Evolutionary conservation across 805 yeast genomes (phyloP), one percentile per base, ranked within the genome.

Genomic region (Yarrowia sp.): DNA sequence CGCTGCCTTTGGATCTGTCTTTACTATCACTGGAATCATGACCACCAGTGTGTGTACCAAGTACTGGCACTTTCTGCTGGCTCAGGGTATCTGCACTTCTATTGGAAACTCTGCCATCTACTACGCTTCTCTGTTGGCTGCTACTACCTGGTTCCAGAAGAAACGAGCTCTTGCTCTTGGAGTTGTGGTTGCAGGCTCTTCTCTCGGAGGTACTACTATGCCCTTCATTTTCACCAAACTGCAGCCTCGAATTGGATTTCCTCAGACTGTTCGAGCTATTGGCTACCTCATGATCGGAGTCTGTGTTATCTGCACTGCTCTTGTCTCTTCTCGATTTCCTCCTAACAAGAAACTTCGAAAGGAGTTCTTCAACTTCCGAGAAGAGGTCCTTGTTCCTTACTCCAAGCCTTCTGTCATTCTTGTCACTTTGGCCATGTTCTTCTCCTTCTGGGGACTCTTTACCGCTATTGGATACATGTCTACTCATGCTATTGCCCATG

Each of bases 111-210:
- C 79, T 13, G 64, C 75, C 48, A 69, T 86, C 5, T 79, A 83
- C 72, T 81, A 83, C 14, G 89, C 90, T 0, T 72, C 81, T 28
- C 64, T 58, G 9, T n/a, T 58, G 10, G 84, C 81, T 8, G 74
- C 85, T 3, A 81, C 86, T 47, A 92, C 88, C 68, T 87, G 87
- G 84, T 88, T 87, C 69, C 72, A 76, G 65, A 76, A 74, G 28
- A 82, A 80, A 65, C 78, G 90, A 66, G 90, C 87, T 0, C 71
- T 79, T 63, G 89, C 87, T 8, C 76, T 84, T 39, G 89, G 90
- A 0, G 68, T 86, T 1, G 86, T 87, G 3, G 84, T 87, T 65
- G 74, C 85, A 4, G 91, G 90, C 1, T 89, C 89, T 1, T 83
- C 88, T 4, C 73, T 85, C 4, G 91, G 90, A 2, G 92, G 91